Conservation (phyloP, 1,284 basidiomycete genomes). For the Trichosporon ovoides region DNA sequence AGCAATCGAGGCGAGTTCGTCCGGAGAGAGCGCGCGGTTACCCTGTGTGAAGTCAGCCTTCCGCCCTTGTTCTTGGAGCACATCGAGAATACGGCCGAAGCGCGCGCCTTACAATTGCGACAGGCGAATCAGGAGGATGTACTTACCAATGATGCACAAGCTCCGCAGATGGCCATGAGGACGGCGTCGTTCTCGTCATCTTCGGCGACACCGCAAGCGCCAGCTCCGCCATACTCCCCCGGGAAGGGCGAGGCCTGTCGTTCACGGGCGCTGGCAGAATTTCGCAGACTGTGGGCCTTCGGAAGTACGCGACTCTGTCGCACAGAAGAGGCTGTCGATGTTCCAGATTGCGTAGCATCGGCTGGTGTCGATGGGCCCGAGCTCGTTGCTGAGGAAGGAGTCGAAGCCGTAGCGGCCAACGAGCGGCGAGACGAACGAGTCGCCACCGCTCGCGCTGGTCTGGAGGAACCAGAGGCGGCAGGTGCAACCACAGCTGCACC, state of each 20-base stretch:
- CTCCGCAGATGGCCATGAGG: conserved; percentile 43
- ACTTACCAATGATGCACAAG: conserved; percentile 40
- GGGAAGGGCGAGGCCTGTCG: conserved; percentile 40
- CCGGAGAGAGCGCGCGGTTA: conserved; percentile 42
- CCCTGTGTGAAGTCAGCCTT: conserved; percentile 29
- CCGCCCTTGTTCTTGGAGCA: neutral
- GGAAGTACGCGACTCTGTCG: conserved; percentile 24
- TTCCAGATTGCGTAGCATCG: conserved; percentile 4
- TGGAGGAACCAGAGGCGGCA: neutral
- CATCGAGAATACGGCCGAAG: no score
- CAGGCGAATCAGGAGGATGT: no score
- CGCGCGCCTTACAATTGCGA: no score
- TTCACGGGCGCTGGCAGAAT: conserved; percentile 30
- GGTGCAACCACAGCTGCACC: conserved; percentile 1
- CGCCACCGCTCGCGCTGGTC: neutral
- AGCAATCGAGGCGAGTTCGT: conserved; percentile 40
- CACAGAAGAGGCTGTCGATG: conserved; percentile 1
- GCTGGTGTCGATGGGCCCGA: conserved; percentile 7
- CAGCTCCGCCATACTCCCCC: conserved; percentile 33
- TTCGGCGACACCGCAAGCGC: conserved; percentile 34
- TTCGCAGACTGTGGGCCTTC: conserved; percentile 40
- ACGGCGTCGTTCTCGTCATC: conserved; percentile 44
- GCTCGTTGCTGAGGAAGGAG: neutral
- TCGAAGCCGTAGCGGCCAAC: neutral
- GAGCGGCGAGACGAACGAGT: conserved; percentile 6